Conservation (phyloP, 208 protist species). For the Leishmania amazonensis region DNA sequence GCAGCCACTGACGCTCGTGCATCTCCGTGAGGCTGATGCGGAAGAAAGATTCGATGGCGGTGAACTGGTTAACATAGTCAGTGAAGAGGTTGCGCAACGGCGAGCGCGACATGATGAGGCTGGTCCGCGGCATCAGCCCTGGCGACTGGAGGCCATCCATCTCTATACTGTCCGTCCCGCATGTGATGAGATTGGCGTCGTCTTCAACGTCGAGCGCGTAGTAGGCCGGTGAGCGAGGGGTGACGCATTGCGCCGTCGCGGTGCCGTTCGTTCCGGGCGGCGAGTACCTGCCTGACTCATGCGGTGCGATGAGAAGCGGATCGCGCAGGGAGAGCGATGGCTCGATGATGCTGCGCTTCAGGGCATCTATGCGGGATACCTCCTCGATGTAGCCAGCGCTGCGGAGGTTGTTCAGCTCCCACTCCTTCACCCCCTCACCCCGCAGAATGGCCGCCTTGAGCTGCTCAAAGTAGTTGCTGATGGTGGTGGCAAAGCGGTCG, state of each 20-base stretch:
- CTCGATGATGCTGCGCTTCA: constrained; percentile 33
- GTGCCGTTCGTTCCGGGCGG: not conserved
- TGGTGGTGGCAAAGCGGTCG: constrained; percentile 36
- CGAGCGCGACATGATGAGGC: not conserved
- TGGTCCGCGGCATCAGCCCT: not conserved
- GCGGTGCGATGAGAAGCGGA: not conserved
- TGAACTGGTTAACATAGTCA: constrained; percentile 58
- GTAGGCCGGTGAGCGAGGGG: constrained; percentile 1
- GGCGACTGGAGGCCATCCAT: not conserved
- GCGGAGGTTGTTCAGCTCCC: constrained; percentile 64
- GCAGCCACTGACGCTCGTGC: constrained; percentile 64
- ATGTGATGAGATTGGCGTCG: constrained; percentile 37
- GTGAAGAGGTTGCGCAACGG: constrained; percentile 33
- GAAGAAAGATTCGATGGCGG: constrained; percentile 60
- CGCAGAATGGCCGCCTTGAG: constrained; percentile 48
- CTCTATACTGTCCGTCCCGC: constrained; percentile 27
- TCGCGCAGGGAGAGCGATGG: constrained; percentile 10
- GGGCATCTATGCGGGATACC: constrained; percentile 18
- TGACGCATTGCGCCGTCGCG: constrained; percentile 1
- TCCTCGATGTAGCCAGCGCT: constrained; percentile 33
- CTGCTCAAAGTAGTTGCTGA: constrained; percentile 54
- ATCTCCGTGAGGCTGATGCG: constrained; percentile 52
- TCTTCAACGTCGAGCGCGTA: constrained; percentile 21
- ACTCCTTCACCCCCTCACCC: constrained; percentile 71
- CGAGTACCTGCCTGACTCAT: not conserved